Evolutionary conservation across 179 eudicot species (phyloP), one percentile per base, ranked within the genome.

Genomic region (Corrigiola litoralis): DNA sequence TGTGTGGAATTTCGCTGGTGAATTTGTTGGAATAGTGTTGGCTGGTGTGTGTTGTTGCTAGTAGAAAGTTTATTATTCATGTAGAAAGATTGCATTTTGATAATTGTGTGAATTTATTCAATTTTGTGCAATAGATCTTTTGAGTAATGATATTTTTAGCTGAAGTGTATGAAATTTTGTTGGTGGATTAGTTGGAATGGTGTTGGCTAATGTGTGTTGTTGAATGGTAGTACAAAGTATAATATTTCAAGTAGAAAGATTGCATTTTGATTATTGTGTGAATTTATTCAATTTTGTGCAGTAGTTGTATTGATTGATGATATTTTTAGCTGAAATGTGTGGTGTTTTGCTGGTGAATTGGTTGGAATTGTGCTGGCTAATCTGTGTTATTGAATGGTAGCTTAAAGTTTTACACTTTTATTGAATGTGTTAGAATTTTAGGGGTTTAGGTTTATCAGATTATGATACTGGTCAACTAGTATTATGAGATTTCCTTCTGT

Each of bases 241-340:
- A 16, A 0, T 38, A 38, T 16, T 38, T 38, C 1, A 38, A 9
- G 44, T 9, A 9, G 10, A 9, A 16, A 5, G 2, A 9, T 38
- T 38, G 10, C n/a, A n/a, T n/a, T n/a, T n/a, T n/a, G n/a, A n/a
- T n/a, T n/a, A n/a, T n/a, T n/a, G n/a, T n/a, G n/a, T 36, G 2
- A 10, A 18, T 14, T 50, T 60, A 5, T 20, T 18, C 29, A 32
- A 17, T 36, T 57, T 37, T 18, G 20, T 16, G 11, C 33, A 54
- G 33, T 66, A 6, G 50, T 57, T 34, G 34, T 49, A 61, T n/a
- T 76, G 74, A 65, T 40, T 17, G 4, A 70, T 61, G 20, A 56
- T 61, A 34, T 37, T 59, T 54, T 46, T 20, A 6, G 49, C 40
- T 62, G 16, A 18, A 37, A 49, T 31, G 59, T 72, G 46, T 44